Percentiles rank a stretch among this genome's conserved stretches.
Evolutionary conservation across 2,329 filamentous ascomycete genomes (phyloP).

Genomic region (Fusarium zealandicum): DNA sequence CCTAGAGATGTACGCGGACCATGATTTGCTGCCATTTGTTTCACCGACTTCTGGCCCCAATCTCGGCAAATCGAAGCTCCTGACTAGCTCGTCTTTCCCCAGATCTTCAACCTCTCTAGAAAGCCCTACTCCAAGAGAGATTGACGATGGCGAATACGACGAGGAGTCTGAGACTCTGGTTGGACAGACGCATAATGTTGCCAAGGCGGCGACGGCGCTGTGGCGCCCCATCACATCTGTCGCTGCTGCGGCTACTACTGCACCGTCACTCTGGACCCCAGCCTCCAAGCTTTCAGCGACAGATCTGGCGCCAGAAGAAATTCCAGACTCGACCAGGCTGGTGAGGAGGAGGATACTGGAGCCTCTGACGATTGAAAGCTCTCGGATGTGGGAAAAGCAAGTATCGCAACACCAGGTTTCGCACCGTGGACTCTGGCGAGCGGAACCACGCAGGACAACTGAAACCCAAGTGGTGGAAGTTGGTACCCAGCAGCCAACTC

Average conservation of each 20-base stretch:
- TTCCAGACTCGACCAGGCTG: conserved; percentile 10
- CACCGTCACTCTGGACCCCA: conserved; percentile 37
- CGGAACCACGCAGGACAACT: conserved; percentile 8
- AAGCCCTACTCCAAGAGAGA: conserved; percentile 60
- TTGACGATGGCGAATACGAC: conserved; percentile 52
- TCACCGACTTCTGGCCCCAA: conserved; percentile 21
- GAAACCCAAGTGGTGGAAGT: conserved; percentile 27
- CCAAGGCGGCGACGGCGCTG: conserved; percentile 29
- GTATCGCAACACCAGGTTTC: conserved; percentile 6
- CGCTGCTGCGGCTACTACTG: conserved; percentile 8
- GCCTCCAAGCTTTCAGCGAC: conserved; percentile 17
- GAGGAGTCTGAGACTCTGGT: conserved; percentile 27
- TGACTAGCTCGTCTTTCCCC: conserved; percentile 25
- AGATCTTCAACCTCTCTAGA: conserved; percentile 20
- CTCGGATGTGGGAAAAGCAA: conserved; percentile 32
- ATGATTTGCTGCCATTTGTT: conserved; percentile 27
- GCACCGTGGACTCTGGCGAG: conserved; percentile 30
- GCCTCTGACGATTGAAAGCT: conserved; percentile 35
- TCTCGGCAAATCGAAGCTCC: conserved; percentile 4
- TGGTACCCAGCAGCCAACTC: conserved; percentile 50
- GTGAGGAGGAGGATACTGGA: conserved; percentile 18
- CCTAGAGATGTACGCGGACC: conserved; percentile 13
- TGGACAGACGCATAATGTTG: conserved; percentile 23
- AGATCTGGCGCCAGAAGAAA: conserved; percentile 16
- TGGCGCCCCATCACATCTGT: conserved; percentile 33